These are phyloP conservation scores for Geotrichum citri-aurantii DNA, from an alignment of 1,139 yeast genomes.

Conservation along the genomic window DNA sequence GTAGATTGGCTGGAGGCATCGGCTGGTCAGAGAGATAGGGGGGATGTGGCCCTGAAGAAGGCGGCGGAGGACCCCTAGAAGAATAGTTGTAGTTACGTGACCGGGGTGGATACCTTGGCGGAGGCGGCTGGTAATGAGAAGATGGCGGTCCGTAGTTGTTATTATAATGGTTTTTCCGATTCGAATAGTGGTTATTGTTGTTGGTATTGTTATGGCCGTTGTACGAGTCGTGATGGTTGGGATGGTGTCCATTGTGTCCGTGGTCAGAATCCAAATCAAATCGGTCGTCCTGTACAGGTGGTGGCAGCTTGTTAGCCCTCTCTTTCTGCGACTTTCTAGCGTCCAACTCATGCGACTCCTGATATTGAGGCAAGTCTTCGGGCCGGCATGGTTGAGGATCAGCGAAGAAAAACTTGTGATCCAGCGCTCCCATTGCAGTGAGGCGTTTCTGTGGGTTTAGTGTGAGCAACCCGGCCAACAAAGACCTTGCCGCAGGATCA, in stretches of 20 bases:
- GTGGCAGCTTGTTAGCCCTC: not conserved
- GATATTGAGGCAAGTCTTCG: constrained; percentile 58
- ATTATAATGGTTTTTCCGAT: not conserved
- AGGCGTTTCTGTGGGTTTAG: constrained; percentile 65
- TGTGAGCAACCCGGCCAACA: constrained; percentile 32
- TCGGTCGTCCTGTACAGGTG: constrained; percentile 1
- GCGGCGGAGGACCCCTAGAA: not conserved
- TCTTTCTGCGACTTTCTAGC: constrained; percentile 42
- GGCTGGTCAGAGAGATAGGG: not conserved
- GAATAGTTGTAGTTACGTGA: not conserved
- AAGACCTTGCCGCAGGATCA: constrained; percentile 25
- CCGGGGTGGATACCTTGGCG: not conserved
- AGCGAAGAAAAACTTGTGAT: constrained; percentile 58
- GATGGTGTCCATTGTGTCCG: constrained; percentile 2
- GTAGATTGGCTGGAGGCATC: not conserved
- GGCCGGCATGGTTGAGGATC: constrained; percentile 60
- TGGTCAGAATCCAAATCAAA: constrained; percentile 7
- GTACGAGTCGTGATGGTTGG: not conserved
- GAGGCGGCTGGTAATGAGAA: not conserved
- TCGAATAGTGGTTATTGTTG: constrained; percentile 10
- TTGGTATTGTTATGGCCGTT: not conserved
- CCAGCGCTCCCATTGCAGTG: constrained; percentile 73
- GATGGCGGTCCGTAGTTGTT: not conserved
- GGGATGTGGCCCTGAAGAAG: not conserved
- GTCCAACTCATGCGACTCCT: constrained; percentile 87